These are phyloP conservation scores for Priceomyces melissophilus DNA, from an alignment of 805 yeast genomes.

Conservation along the genomic window DNA sequence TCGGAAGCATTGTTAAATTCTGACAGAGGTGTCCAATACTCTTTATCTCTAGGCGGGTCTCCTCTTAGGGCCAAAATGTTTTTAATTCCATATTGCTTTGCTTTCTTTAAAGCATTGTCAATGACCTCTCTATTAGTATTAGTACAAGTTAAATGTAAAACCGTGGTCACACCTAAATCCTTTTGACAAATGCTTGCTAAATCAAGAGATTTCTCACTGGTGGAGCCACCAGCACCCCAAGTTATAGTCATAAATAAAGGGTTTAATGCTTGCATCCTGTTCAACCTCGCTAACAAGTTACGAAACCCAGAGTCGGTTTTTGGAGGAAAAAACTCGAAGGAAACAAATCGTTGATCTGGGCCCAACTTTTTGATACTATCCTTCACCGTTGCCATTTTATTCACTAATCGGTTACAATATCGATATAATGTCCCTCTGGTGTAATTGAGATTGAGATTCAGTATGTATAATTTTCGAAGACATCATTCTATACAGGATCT, in stretches of 20 bases:
- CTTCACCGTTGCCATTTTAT: slow-evolving; percentile 32
- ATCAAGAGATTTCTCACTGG: slow-evolving; percentile 80
- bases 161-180: slow-evolving; percentile 80
- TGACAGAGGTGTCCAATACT: slow-evolving; percentile 51
- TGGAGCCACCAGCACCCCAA: slow-evolving; percentile 99
- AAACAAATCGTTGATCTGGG: slow-evolving; percentile 61
- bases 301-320: slow-evolving; percentile 86
- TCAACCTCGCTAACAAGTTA: slow-evolving; percentile 80
- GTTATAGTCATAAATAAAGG: slow-evolving; percentile 91
- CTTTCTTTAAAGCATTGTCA: slow-evolving; percentile 72
- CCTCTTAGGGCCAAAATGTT: slow-evolving; percentile 93
- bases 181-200: slow-evolving; percentile 74
- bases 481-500: too few species aligned
- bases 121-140: slow-evolving; percentile 76
- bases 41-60: slow-evolving; percentile 84
- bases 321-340: slow-evolving; percentile 97
- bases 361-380: slow-evolving; percentile 51
- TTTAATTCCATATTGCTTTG: slow-evolving; percentile 73
- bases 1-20: slow-evolving; percentile 81
- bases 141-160: slow-evolving; percentile 94
- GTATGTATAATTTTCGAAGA: too few species aligned
- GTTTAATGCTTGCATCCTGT: slow-evolving; percentile 82
- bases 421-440: too few species aligned
- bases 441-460: too few species aligned
- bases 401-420: background rate